A percentile compares a stretch with the other conserved stretches of the same genome.
phyloP scores from a whole-genome alignment of 2,329 filamentous ascomycete species.

The Fusarium nisikadoi region DNA sequence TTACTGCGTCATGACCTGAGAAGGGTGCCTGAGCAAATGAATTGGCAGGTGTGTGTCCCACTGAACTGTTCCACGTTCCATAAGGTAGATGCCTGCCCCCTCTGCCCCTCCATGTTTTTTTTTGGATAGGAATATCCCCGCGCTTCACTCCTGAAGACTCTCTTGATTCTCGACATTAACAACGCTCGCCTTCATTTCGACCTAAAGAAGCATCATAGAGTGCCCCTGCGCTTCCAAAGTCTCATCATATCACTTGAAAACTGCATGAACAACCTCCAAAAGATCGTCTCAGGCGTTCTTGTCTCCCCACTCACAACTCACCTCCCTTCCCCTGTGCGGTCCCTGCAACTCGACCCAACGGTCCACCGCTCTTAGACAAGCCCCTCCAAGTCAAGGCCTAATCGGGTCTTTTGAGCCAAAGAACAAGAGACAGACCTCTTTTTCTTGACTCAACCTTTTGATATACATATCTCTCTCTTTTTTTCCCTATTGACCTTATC shows the following conservation, averaged over 20 bases:
- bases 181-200: background rate
- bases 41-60: background rate
- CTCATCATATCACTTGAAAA: background rate
- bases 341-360: slow-evolving; percentile 47
- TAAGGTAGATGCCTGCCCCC: slow-evolving; percentile 1
- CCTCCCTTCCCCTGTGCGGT: slow-evolving; percentile 31
- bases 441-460: background rate
- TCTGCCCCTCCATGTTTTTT: slow-evolving; percentile 26
- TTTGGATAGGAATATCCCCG: background rate
- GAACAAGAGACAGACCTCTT: slow-evolving; percentile 26
- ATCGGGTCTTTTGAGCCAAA: slow-evolving; percentile 35
- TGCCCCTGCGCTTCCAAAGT: background rate
- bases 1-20: slow-evolving; percentile 36
- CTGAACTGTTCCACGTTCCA: slow-evolving; percentile 19
- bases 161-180: slow-evolving; percentile 7
- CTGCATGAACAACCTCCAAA: background rate
- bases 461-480: slow-evolving; percentile 15
- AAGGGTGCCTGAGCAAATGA: slow-evolving; percentile 25
- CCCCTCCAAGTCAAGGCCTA: slow-evolving; percentile 41
- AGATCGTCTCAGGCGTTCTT: slow-evolving; percentile 16
- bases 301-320: slow-evolving; percentile 41
- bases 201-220: background rate
- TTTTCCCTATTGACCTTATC: slow-evolving; percentile 11
- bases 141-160: slow-evolving; percentile 3
- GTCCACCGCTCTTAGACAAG: slow-evolving; percentile 45